Evolutionary conservation across 352 stramenopile genomes (phyloP).

Genomic region (Aphanomyces astaci): DNA sequence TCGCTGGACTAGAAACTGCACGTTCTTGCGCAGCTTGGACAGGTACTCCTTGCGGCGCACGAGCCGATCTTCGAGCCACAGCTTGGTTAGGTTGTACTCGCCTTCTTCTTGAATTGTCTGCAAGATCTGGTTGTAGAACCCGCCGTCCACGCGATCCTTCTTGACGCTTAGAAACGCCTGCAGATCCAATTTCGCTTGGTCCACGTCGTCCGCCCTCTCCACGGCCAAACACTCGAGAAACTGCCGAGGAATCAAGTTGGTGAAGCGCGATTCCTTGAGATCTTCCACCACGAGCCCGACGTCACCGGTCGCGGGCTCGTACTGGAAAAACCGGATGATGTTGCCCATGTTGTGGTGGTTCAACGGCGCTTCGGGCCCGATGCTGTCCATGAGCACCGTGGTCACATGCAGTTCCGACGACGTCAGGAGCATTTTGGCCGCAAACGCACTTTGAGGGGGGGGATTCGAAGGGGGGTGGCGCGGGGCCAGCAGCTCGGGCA

Average conservation of each 20-base stretch:
- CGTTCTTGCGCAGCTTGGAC: constrained; percentile 68
- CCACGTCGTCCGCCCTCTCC: constrained; percentile 68
- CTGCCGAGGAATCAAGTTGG: constrained; percentile 74
- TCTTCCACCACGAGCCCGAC: constrained; percentile 79
- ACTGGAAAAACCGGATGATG: constrained; percentile 85
- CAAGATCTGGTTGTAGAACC: constrained; percentile 82
- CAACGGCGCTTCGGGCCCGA: constrained; percentile 55
- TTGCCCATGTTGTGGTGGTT: constrained; percentile 84
- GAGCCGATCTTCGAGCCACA: constrained; percentile 74
- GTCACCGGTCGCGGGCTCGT: constrained; percentile 72
- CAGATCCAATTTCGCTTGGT: constrained; percentile 70
- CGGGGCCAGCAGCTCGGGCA: background rate
- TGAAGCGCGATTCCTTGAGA: constrained; percentile 65
- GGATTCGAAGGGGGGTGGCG: background rate
- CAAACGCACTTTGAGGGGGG: background rate
- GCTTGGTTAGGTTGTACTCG: constrained; percentile 56
- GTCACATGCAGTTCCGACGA: constrained; percentile 75
- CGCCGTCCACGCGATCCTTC: constrained; percentile 73
- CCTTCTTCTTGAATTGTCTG: constrained; percentile 82
- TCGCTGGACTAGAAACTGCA: constrained; percentile 77
- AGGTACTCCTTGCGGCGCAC: constrained; percentile 78
- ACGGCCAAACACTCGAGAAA: constrained; percentile 70
- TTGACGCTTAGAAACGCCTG: constrained; percentile 77
- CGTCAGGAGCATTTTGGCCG: background rate
- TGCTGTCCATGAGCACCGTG: constrained; percentile 83